phyloP scores from a whole-genome alignment of 2,329 filamentous ascomycete species.

The Ophiostoma pallidulum region DNA sequence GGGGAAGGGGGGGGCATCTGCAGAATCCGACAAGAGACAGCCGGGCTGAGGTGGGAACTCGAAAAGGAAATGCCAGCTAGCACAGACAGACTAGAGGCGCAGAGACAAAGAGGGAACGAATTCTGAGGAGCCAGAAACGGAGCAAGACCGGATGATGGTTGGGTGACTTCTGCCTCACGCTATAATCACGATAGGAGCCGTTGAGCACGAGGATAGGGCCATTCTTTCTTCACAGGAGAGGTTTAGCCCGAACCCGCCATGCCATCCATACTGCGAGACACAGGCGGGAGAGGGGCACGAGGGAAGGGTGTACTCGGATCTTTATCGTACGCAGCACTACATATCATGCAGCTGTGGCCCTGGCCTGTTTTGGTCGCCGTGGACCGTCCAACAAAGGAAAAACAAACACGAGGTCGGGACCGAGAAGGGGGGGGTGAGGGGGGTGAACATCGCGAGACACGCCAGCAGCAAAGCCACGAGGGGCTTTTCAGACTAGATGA shows the following conservation, averaged over 20 bases:
- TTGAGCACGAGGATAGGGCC: background rate
- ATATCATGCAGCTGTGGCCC: no score
- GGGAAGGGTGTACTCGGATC: no score
- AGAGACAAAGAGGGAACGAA: background rate
- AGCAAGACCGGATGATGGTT: background rate
- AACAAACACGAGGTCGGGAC: no score
- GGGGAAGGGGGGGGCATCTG: no score
- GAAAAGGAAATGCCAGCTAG: background rate
- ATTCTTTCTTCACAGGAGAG: background rate
- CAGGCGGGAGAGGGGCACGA: slow-evolving; percentile 8
- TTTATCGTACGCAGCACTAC: no score
- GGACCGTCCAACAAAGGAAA: no score
- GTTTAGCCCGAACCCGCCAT: slow-evolving; percentile 4
- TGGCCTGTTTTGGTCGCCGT: no score
- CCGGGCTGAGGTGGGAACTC: background rate
- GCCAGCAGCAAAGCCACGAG: no score
- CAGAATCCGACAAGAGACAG: background rate
- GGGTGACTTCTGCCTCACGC: background rate
- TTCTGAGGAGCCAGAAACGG: background rate
- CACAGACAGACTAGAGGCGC: background rate
- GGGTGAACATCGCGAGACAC: background rate
- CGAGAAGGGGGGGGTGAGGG: no score
- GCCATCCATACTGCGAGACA: slow-evolving; percentile 5
- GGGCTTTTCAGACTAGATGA: no score
- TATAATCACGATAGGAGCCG: slow-evolving; percentile 1